Percentiles rank a stretch among this genome's conserved stretches.
These are phyloP conservation scores for Haberlea rhodopensis DNA, from an alignment of 257 asterid species.

Conservation along the genomic window DNA sequence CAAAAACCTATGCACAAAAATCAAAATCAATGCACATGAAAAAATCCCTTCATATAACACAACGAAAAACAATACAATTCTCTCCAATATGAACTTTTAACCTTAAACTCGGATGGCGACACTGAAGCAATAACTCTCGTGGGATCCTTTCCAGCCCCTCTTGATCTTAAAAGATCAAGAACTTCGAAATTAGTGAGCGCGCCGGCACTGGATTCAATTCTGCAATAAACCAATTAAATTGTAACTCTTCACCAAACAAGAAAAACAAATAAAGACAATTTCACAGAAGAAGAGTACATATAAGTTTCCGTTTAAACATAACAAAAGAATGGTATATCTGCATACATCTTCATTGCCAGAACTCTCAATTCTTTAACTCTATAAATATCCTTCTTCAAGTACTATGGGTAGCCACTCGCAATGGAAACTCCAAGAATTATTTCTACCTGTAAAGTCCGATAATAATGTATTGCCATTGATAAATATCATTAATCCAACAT, in stretches of 20 bases:
- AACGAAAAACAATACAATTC: neutral
- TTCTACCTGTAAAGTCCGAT: conserved; percentile 22
- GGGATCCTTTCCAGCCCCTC: conserved; percentile 82
- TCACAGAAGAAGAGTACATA: neutral
- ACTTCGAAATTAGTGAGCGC: conserved; percentile 75
- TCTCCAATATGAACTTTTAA: conserved; percentile 21
- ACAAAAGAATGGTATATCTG: neutral
- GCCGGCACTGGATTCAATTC: conserved; percentile 53
- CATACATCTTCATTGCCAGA: conserved; percentile 41
- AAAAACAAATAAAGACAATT: neutral
- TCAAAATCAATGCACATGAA: neutral
- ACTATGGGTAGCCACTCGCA: conserved; percentile 8
- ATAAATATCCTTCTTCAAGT: neutral
- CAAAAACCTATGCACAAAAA: conserved; percentile 52
- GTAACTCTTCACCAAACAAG: too few species aligned
- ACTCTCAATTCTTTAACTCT: neutral
- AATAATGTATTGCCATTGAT: neutral
- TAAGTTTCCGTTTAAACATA: neutral
- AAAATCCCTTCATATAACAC: neutral
- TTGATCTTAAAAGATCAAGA: conserved; percentile 65
- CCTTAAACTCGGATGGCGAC: conserved; percentile 76
- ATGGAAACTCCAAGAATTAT: neutral
- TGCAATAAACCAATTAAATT: conserved; percentile 34
- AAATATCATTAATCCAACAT: too few species aligned
- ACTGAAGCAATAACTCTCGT: conserved; percentile 59